Evolutionary conservation across 2,329 filamentous ascomycete genomes (phyloP).

Genomic region (Beauveria bassiana): DNA sequence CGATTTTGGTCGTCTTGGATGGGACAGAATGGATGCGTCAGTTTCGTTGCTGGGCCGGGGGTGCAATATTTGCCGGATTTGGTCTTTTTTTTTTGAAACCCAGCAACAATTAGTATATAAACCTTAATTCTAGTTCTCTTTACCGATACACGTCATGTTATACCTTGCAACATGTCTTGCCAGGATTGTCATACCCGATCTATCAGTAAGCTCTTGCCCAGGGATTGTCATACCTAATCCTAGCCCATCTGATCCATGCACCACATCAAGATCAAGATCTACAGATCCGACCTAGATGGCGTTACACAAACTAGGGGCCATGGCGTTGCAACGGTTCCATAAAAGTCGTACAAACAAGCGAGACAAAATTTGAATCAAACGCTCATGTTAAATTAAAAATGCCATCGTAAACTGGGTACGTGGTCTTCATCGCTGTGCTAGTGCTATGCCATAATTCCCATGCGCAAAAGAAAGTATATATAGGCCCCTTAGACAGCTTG

Average conservation of each 20-base stretch:
- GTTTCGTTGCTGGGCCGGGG: no score
- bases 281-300: neutral
- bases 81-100: no score
- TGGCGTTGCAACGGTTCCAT: no score
- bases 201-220: neutral
- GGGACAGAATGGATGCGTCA: no score
- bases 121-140: constrained; percentile 5
- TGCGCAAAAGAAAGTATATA: neutral
- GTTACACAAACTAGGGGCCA: neutral
- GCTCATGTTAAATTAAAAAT: constrained; percentile 1
- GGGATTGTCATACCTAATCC: neutral
- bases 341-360: neutral
- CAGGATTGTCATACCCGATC: neutral
- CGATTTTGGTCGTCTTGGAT: neutral
- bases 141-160: neutral
- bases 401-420: neutral
- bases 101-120: neutral
- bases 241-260: neutral
- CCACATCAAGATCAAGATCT: neutral
- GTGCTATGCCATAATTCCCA: neutral
- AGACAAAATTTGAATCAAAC: neutral
- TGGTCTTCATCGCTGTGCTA: neutral
- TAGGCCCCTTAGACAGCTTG: neutral
- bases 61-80: no score
- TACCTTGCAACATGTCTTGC: neutral